Evolutionary conservation across 208 protist genomes (phyloP), one percentile per base, ranked within the genome.

Genomic region (Trypanosoma congolense): DNA sequence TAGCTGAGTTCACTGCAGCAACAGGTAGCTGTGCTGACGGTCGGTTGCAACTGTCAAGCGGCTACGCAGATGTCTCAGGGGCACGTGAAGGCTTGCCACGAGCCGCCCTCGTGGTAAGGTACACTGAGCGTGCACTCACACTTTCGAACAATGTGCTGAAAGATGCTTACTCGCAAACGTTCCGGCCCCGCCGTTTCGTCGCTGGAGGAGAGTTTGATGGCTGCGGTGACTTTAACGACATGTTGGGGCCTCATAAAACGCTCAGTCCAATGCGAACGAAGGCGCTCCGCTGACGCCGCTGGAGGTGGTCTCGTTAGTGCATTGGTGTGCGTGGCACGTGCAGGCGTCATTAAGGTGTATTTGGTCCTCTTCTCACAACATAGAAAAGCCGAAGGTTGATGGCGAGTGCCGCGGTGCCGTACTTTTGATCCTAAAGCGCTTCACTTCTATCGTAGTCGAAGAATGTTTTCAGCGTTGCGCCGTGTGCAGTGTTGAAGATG

Each of bases 271-370:
- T n/a, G n/a, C n/a, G n/a, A 14, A n/a, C 2, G 45, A 56, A 30
- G 40, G 19, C 1, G 57, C 36, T 14, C 50, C 52, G 44, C 50
- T 82, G 31, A 69, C 59, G 12, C 38, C 42, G n/a, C 18, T 33
- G 12, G 75, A 82, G 56, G 40, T 41, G 35, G 56, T 72, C 12
- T n/a, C 62, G 43, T 29, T 82, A 46, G 30, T 77, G 29, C 35
- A 4, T 33, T 82, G 75, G 75, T 73, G 66, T 51, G 44, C 48
- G 4, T 53, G 29, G 26, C 48, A 61, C 28, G 30, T 74, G 19
- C 26, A 22, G 25, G 45, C 54, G 2, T 51, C 61, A 18, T 19
- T 66, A 35, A 50, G 40, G 26, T 45, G 57, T 28, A 4, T 55
- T 12, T 16, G 12, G 12, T 12, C 6, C 12, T 12, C 6, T 12